Evolutionary conservation across 1,284 basidiomycete genomes (phyloP).

Genomic region (Ustilago trichophora): DNA sequence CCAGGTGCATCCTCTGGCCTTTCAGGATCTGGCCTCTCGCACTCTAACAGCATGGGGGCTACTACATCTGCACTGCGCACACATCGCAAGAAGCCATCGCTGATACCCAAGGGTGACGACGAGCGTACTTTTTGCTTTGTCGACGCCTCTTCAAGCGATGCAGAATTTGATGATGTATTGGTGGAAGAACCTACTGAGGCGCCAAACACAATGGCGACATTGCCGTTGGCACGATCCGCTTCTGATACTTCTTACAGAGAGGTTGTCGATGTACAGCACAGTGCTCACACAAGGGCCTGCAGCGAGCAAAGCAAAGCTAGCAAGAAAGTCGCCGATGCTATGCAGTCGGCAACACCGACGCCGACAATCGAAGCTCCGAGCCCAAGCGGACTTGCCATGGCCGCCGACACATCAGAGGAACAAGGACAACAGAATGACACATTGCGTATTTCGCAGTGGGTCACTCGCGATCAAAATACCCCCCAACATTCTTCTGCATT

Average conservation of each 20-base stretch:
- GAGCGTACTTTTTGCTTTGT: conserved; percentile 40
- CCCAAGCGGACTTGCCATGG: no score
- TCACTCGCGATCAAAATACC: conserved; percentile 11
- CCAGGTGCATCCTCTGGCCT: background rate
- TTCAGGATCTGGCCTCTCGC: no score
- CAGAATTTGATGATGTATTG: conserved; percentile 1
- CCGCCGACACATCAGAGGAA: background rate
- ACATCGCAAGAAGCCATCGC: conserved; percentile 20
- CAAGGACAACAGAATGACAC: background rate
- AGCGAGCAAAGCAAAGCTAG: background rate
- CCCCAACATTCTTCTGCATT: background rate
- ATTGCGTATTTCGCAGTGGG: background rate
- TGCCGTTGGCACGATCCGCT: background rate
- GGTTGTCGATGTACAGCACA: conserved; percentile 4
- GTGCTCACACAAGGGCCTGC: background rate
- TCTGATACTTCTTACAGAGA: conserved; percentile 5
- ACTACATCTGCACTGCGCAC: background rate
- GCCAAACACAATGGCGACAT: no score
- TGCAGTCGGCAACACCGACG: background rate
- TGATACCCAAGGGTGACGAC: conserved; percentile 32
- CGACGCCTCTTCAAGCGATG: conserved; percentile 16
- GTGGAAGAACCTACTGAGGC: conserved; percentile 7
- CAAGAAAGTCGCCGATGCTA: no score
- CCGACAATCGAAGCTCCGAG: no score
- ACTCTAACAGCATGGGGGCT: conserved; percentile 12